phyloP scores from a whole-genome alignment of 495 filamentous ascomycete genomes.

The Penicillium lagena region DNA sequence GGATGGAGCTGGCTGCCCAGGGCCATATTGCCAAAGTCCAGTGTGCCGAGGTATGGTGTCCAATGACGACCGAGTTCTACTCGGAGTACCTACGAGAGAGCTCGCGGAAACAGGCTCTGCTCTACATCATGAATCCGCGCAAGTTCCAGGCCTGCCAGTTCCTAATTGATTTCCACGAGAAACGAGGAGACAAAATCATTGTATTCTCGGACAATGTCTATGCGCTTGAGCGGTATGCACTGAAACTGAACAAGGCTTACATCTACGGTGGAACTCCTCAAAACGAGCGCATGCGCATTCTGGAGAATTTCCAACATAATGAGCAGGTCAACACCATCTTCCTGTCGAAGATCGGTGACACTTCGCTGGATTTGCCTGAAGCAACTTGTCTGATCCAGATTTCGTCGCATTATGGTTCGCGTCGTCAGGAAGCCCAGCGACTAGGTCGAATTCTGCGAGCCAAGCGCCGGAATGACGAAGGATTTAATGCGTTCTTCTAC shows the following conservation, averaged over 20 bases:
- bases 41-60: slow-evolving; percentile 98
- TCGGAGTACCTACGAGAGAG: slow-evolving; percentile 79
- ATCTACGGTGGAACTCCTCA: slow-evolving; percentile 91
- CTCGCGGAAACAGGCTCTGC: slow-evolving; percentile 59
- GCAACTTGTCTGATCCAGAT: slow-evolving; percentile 98
- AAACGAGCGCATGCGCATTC: slow-evolving; percentile 76
- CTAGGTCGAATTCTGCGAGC: slow-evolving; percentile 92
- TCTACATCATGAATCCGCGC: slow-evolving; percentile 96
- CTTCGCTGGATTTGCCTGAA: slow-evolving; percentile 92
- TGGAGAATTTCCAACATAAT: slow-evolving; percentile 97
- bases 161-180: slow-evolving; percentile 96
- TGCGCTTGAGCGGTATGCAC: slow-evolving; percentile 78
- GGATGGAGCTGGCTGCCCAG: slow-evolving; percentile 97
- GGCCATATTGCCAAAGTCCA: slow-evolving; percentile 97
- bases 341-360: slow-evolving; percentile 96
- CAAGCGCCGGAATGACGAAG: slow-evolving; percentile 95
- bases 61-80: slow-evolving; percentile 98
- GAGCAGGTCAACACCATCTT: slow-evolving; percentile 92
- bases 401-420: slow-evolving; percentile 95
- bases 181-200: slow-evolving; percentile 94
- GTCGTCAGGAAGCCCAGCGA: slow-evolving; percentile 93
- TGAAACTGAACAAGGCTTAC: slow-evolving; percentile 78
- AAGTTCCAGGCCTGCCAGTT: slow-evolving; percentile 98
- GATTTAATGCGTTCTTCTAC: slow-evolving; percentile 99
- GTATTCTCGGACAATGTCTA: slow-evolving; percentile 99